Conservation (phyloP, 306 rosid species). For the Prunus davidiana region DNA sequence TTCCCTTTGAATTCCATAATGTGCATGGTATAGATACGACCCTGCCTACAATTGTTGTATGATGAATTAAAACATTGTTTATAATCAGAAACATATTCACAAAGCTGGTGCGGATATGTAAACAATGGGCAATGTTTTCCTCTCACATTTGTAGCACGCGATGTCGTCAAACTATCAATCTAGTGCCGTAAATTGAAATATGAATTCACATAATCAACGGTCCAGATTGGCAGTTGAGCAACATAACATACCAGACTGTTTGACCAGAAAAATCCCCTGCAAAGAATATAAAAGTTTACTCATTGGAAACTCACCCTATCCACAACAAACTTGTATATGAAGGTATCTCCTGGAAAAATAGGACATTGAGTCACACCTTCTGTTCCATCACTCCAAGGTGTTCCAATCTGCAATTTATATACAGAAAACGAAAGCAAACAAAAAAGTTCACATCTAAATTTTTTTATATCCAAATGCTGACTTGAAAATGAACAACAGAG, state of each 20-base stretch:
- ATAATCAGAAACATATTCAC: not conserved
- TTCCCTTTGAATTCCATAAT: slow-evolving; percentile 94
- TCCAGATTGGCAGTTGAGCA: not conserved
- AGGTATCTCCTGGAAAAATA: slow-evolving; percentile 69
- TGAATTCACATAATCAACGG: too few relatives aligned
- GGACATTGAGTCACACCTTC: slow-evolving; percentile 93
- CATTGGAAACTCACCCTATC: slow-evolving; percentile 52
- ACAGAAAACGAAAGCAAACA: not conserved
- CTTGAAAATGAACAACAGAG: not conserved
- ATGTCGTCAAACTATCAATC: too few relatives aligned
- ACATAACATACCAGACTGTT: not conserved
- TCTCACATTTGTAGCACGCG: not conserved
- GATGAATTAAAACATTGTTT: not conserved
- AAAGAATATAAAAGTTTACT: not conserved
- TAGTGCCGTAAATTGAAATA: too few relatives aligned
- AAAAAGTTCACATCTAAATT: not conserved
- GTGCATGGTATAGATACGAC: slow-evolving; percentile 76
- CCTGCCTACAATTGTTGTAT: slow-evolving; percentile 51
- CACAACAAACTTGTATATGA: slow-evolving; percentile 70
- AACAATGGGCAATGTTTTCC: not conserved
- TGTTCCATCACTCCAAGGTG: slow-evolving; percentile 96
- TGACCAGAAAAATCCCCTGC: not conserved
- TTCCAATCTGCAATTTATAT: slow-evolving; percentile 50
- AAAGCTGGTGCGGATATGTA: not conserved
- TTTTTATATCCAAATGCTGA: not conserved